These are phyloP conservation scores for Clausena lansium DNA, from an alignment of 345 rosid species.

Conservation along the genomic window DNA sequence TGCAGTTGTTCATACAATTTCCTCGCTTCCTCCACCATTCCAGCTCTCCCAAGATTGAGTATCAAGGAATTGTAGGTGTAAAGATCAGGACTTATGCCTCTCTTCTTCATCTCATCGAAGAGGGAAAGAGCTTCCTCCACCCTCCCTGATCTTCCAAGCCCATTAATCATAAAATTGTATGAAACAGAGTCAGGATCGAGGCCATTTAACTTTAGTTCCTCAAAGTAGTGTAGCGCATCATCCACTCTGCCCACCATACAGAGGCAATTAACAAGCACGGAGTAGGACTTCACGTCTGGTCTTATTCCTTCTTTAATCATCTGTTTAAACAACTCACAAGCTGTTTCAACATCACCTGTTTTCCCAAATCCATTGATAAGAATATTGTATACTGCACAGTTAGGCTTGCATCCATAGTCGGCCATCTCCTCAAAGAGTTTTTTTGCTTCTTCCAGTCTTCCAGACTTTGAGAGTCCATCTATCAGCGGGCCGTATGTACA, in stretches of 20 bases:
- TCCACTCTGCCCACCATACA: conserved; percentile 72
- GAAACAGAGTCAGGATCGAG: conserved; percentile 62
- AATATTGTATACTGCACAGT: conserved; percentile 83
- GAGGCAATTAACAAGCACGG: conserved; percentile 69
- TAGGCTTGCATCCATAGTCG: conserved; percentile 75
- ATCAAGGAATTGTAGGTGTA: conserved; percentile 81
- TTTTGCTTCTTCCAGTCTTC: conserved; percentile 63
- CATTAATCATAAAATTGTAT: conserved; percentile 76
- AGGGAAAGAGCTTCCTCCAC: conserved; percentile 64
- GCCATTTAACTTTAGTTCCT: conserved; percentile 61
- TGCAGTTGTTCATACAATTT: conserved; percentile 62
- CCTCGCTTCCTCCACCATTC: conserved; percentile 69
- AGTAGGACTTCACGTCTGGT: conserved; percentile 91
- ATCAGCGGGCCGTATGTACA: conserved; percentile 88
- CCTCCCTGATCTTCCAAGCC: conserved; percentile 66
- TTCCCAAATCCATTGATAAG: conserved; percentile 86
- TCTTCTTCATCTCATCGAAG: conserved; percentile 61
- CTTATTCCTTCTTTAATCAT: conserved; percentile 80
- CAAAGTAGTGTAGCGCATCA: conserved; percentile 65
- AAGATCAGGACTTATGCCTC: conserved; percentile 67
- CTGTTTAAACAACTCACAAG: conserved; percentile 58
- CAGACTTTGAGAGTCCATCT: conserved; percentile 71
- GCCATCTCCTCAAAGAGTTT: conserved; percentile 76
- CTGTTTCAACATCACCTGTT: conserved; percentile 62
- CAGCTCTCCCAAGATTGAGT: conserved; percentile 57